Percentiles rank a stretch among this genome's conserved stretches.
These are phyloP conservation scores for Suhomyces maxii DNA, from an alignment of 1,139 yeast species.

Conservation along the genomic window DNA sequence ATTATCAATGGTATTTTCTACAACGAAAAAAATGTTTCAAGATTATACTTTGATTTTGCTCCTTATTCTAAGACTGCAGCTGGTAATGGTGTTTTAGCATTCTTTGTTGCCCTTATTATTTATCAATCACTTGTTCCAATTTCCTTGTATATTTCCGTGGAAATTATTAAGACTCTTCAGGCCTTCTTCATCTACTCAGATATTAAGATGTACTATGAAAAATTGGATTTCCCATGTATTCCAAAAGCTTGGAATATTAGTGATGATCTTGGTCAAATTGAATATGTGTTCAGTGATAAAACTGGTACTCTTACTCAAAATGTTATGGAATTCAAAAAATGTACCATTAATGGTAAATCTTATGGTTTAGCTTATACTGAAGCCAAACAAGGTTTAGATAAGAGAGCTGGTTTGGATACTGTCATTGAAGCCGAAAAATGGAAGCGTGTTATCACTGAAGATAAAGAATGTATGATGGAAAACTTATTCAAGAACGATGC, in stretches of 20 bases:
- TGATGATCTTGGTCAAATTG: conserved; percentile 96
- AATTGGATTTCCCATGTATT: conserved; percentile 88
- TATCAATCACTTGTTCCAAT: conserved; percentile 94
- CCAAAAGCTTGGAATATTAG: conserved; percentile 98
- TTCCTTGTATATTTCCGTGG: conserved; percentile 90
- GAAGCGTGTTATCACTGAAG: conserved; percentile 59
- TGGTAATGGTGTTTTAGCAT: conserved; percentile 77
- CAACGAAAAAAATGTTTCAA: conserved; percentile 50
- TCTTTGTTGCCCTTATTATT: conserved; percentile 85
- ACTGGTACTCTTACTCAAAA: conserved; percentile 97
- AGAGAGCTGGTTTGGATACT: conserved; percentile 81
- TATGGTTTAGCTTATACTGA: conserved; percentile 97
- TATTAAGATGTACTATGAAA: conserved; percentile 79
- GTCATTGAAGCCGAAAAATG: conserved; percentile 67
- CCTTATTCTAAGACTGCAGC: conserved; percentile 58
- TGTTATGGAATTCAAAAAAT: conserved; percentile 94
- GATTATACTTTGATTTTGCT: conserved; percentile 65
- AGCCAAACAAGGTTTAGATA: conserved; percentile 89
- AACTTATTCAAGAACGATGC: conserved; percentile 43
- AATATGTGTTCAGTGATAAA: conserved; percentile 92
- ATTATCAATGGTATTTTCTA: conserved; percentile 80
- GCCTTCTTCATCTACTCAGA: conserved; percentile 93
- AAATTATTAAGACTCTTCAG: conserved; percentile 90
- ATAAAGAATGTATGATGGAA: conserved; percentile 64
- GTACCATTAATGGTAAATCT: conserved; percentile 81